phyloP scores from a whole-genome alignment of 2,329 filamentous ascomycete genomes.

The Aspergillus sp. region DNA sequence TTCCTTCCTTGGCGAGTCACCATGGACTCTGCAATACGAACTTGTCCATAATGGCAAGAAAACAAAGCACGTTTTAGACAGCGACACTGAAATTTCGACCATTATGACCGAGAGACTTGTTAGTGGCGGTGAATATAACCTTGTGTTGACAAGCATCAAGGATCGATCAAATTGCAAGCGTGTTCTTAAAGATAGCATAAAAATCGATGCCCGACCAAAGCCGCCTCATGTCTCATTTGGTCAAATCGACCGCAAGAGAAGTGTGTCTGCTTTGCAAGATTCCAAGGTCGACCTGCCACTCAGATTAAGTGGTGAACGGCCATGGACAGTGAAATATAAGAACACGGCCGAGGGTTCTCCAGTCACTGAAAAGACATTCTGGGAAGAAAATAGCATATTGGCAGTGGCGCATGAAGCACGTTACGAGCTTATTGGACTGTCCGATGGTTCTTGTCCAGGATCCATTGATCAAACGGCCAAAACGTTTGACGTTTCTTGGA shows the following conservation, averaged over 20 bases:
- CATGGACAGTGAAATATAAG: slow-evolving; percentile 75
- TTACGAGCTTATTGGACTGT: slow-evolving; percentile 75
- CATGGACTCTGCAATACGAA: slow-evolving; percentile 89
- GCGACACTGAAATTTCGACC: slow-evolving; percentile 59
- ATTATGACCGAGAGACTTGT: slow-evolving; percentile 71
- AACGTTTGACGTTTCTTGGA: slow-evolving; percentile 78
- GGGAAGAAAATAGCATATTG: slow-evolving; percentile 64
- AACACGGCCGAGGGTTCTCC: slow-evolving; percentile 56
- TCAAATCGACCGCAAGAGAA: slow-evolving; percentile 73
- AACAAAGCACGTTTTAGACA: slow-evolving; percentile 61
- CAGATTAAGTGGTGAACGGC: slow-evolving; percentile 76
- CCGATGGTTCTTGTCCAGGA: slow-evolving; percentile 77
- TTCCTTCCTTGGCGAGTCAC: slow-evolving; percentile 71
- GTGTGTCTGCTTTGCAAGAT: slow-evolving; percentile 70
- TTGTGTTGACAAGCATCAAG: slow-evolving; percentile 79
- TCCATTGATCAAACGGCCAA: slow-evolving; percentile 69
- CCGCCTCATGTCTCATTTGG: slow-evolving; percentile 84
- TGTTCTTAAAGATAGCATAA: slow-evolving; percentile 76
- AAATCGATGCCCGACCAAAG: slow-evolving; percentile 82
- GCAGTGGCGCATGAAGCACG: slow-evolving; percentile 62
- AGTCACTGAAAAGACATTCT: slow-evolving; percentile 45
- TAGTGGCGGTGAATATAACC: slow-evolving; percentile 83
- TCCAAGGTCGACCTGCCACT: slow-evolving; percentile 71
- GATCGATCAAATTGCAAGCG: slow-evolving; percentile 84
- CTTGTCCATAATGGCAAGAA: slow-evolving; percentile 84